Evolutionary conservation across 1,284 basidiomycete species (phyloP).

Genomic region (Anthracocystis walkeri): DNA sequence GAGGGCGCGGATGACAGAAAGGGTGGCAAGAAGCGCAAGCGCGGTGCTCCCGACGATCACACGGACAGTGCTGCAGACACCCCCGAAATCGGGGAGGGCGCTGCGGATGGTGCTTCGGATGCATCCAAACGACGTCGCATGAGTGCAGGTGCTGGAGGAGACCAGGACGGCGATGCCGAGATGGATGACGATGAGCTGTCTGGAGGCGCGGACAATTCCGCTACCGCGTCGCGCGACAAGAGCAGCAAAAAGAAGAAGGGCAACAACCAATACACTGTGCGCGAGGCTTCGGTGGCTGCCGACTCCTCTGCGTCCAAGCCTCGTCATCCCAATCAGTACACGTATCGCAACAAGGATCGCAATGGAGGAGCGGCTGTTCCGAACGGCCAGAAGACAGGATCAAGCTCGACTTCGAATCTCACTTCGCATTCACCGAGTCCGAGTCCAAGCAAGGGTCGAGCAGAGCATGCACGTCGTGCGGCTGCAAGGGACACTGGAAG

Average conservation of each 20-base stretch:
- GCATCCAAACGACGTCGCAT: constrained; percentile 57
- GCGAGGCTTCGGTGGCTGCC: constrained; percentile 37
- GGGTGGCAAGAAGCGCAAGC: constrained; percentile 58
- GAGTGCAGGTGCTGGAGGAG: constrained; percentile 30
- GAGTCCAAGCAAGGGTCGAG: constrained; percentile 56
- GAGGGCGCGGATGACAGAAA: constrained; percentile 67
- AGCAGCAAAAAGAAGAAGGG: constrained; percentile 51
- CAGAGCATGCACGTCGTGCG: constrained; percentile 38
- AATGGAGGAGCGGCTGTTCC: constrained; percentile 21
- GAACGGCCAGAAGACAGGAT: constrained; percentile 36
- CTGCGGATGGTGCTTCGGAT: constrained; percentile 28
- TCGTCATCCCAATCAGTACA: constrained; percentile 75
- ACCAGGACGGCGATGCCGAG: constrained; percentile 33
- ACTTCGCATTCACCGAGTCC: constrained; percentile 59
- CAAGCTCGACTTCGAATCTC: constrained; percentile 47
- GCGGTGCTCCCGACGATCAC: constrained; percentile 43
- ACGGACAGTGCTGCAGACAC: constrained; percentile 29
- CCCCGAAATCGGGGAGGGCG: constrained; percentile 30
- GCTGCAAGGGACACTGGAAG: constrained; percentile 43
- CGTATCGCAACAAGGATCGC: constrained; percentile 73
- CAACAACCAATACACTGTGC: constrained; percentile 44
- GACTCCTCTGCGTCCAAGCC: constrained; percentile 47
- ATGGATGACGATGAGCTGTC: constrained; percentile 38
- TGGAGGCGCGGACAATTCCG: constrained; percentile 10
- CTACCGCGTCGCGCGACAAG: constrained; percentile 27